Conservation (phyloP, 805 yeast species). For the Metschnikowia amazonensis region DNA sequence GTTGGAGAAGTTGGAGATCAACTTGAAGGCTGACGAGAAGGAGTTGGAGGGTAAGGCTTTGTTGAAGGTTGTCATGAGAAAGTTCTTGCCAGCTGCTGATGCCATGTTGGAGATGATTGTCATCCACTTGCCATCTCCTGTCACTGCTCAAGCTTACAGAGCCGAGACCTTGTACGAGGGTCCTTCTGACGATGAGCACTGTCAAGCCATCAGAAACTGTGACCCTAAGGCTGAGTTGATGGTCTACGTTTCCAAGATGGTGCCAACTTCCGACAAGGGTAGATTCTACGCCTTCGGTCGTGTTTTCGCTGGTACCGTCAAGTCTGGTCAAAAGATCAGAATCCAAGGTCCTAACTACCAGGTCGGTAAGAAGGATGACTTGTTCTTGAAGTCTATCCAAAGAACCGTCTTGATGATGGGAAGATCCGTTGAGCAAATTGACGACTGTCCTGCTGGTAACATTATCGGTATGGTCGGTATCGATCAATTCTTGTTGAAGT, state of each 20-base stretch:
- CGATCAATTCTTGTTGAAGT: slow-evolving; percentile 98
- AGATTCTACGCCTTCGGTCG: slow-evolving; percentile 99
- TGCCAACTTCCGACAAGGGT: slow-evolving; percentile 99
- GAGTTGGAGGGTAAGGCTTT: slow-evolving; percentile 98
- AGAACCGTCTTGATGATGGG: slow-evolving; percentile 99
- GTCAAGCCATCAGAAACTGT: slow-evolving; percentile 94
- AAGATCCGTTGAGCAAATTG: slow-evolving; percentile 95
- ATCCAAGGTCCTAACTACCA: slow-evolving; percentile 99
- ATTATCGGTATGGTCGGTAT: slow-evolving; percentile 99
- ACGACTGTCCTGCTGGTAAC: slow-evolving; percentile 99
- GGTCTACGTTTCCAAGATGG: slow-evolving; percentile 99
- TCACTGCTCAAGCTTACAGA: slow-evolving; percentile 98
- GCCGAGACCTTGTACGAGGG: slow-evolving; percentile 99
- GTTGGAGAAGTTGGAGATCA: slow-evolving; percentile 89
- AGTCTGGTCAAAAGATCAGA: slow-evolving; percentile 98
- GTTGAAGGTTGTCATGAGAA: slow-evolving; percentile 97
- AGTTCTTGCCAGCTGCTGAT: slow-evolving; percentile 99
- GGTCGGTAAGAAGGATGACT: slow-evolving; percentile 97
- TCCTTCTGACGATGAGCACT: slow-evolving; percentile 89
- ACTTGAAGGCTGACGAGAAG: slow-evolving; percentile 93
- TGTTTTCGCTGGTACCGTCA: slow-evolving; percentile 99
- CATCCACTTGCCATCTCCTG: slow-evolving; percentile 98
- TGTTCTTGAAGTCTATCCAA: slow-evolving; percentile 95
- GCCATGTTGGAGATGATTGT: slow-evolving; percentile 98
- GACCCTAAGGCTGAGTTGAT: slow-evolving; percentile 97